Base-by-base conservation (phyloP, 495 filamentous ascomycete genomes). In the Letharia lupina region DNA sequence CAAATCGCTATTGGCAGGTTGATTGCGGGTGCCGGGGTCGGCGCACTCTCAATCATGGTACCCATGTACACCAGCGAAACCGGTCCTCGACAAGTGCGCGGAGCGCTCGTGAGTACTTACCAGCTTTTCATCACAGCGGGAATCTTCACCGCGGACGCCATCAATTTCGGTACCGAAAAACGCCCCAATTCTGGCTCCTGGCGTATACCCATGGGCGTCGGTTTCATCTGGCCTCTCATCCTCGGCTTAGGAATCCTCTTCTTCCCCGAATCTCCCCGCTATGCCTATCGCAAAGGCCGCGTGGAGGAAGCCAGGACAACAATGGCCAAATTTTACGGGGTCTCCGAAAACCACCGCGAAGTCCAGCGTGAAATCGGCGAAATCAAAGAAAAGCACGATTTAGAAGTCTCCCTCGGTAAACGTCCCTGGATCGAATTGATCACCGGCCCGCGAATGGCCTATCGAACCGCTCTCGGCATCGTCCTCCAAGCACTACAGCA, bases 91-190 rank as follows among this genome's bases (percentile, higher is more conserved):
- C 83, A 86, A 70, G 81, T 91, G 66, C 84, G 88, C 67, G 87
- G 86, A 73, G 79, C 87, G 61, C 81, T 89, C 66, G 81, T 90
- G 60, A 80, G 83, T 61, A 82, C 83, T 52, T 94, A 95, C 79
- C 91, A 95, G 78, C 83, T 95, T 33, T 91, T 94, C 78, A 89
- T 94, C 74, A 91, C 91, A 40, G 81, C 91, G 65, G 91, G 91
- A 69, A 94, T 93, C 76, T 91, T 91, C 77, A 83, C 86, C 57
- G 88, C 90, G 67, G 86, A 91, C 75, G 86, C 89, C 75, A 81
- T 93, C 81, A 92, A 94, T 76, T 94, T 80, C 73, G 90, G 89
- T 47, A 92, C 90, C 35, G 77, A 84, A 65, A 71, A 65, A 18
- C 75, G 76, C 61, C 70, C 83, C 37, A 76, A 76, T 52, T 84